Percentiles rank a stretch among this genome's conserved stretches.
phyloP scores from a whole-genome alignment of 495 filamentous ascomycete genomes.

The Penicillium maclennaniae region DNA sequence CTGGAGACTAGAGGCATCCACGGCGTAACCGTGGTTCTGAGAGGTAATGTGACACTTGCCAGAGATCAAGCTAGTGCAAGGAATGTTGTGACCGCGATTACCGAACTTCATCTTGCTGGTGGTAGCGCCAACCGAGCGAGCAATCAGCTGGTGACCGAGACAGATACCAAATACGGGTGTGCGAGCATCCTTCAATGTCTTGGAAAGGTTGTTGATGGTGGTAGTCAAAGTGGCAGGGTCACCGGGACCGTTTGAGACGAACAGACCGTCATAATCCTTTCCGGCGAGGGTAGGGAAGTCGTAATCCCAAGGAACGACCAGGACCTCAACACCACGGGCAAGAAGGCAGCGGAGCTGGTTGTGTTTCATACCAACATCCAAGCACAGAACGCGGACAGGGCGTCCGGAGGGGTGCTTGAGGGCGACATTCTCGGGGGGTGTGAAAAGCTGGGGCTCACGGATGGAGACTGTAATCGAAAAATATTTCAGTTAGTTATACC shows the following conservation, averaged over 20 bases:
- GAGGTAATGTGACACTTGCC: constrained; percentile 98
- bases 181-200: constrained; percentile 65
- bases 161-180: constrained; percentile 96
- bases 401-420: constrained; percentile 85
- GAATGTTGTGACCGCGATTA: constrained; percentile 98
- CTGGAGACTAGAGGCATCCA: constrained; percentile 73
- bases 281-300: constrained; percentile 72
- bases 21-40: constrained; percentile 94
- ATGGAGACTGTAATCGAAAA: constrained; percentile 66
- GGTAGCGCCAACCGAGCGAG: constrained; percentile 80
- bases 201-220: constrained; percentile 71
- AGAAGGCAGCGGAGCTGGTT: constrained; percentile 95
- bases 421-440: constrained; percentile 59
- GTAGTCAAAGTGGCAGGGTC: constrained; percentile 78
- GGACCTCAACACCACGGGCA: constrained; percentile 85
- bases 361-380: constrained; percentile 96
- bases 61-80: constrained; percentile 89
- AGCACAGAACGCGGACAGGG: constrained; percentile 76
- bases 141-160: constrained; percentile 90
- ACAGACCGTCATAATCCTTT: constrained; percentile 88
- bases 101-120: constrained; percentile 98
- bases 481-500: constrained; percentile 2
- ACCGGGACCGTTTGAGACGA: constrained; percentile 96
- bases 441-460: constrained; percentile 73
- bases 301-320: constrained; percentile 94